These are phyloP conservation scores for Aspergillus tubingensis DNA, from an alignment of 2,329 filamentous ascomycete genomes.

Conservation along the genomic window DNA sequence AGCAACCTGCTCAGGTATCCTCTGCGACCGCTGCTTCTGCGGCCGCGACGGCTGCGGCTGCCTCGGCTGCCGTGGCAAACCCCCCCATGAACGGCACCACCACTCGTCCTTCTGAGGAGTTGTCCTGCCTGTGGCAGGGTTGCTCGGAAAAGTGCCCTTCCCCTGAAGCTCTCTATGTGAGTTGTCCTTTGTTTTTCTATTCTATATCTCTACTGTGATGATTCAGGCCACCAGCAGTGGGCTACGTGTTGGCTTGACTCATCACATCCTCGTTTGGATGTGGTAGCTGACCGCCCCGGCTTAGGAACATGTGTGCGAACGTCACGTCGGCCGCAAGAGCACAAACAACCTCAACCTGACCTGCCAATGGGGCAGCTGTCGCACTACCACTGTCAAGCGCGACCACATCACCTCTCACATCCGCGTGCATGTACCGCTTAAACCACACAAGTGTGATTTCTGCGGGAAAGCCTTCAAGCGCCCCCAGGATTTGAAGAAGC, in stretches of 20 bases:
- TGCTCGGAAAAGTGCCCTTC: constrained; percentile 62
- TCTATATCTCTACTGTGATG: neutral
- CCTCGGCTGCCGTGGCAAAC: constrained; percentile 39
- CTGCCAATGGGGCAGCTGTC: constrained; percentile 95
- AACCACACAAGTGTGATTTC: constrained; percentile 98
- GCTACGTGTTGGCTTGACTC: constrained; percentile 5
- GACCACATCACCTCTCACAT: constrained; percentile 99
- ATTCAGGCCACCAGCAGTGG: neutral
- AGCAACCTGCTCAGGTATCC: constrained; percentile 26
- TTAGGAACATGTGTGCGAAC: constrained; percentile 96
- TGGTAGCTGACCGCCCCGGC: constrained; percentile 2
- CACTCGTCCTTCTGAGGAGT: constrained; percentile 37
- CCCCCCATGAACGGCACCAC: constrained; percentile 32
- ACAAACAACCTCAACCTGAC: constrained; percentile 98
- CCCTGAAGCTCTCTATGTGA: constrained; percentile 65
- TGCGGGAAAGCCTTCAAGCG: constrained; percentile 99
- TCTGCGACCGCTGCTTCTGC: constrained; percentile 33
- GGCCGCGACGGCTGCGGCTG: constrained; percentile 38
- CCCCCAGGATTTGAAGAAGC: constrained; percentile 98
- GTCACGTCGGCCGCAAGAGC: constrained; percentile 97
- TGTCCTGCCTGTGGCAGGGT: constrained; percentile 62
- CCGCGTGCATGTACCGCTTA: constrained; percentile 95
- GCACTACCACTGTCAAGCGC: constrained; percentile 95
- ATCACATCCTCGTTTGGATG: neutral
- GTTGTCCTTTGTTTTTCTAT: constrained; percentile 16